These are phyloP conservation scores for Mycosphaerelloides madeirae DNA, from an alignment of 2,329 filamentous ascomycete genomes.

Conservation along the genomic window DNA sequence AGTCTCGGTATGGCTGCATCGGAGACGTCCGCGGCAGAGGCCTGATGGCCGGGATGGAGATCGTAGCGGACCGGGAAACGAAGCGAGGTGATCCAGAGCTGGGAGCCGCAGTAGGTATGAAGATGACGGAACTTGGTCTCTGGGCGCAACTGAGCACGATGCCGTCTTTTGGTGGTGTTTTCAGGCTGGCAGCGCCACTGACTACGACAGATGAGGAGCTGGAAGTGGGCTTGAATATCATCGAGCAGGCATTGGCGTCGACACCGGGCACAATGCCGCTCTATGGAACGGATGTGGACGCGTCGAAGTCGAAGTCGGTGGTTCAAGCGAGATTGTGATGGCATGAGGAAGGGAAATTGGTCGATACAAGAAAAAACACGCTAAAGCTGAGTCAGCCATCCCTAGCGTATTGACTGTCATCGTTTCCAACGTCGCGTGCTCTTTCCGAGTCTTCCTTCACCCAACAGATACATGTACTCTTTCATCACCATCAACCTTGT, in stretches of 20 bases:
- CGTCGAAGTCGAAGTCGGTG: no score
- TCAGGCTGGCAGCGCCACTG: constrained; percentile 28
- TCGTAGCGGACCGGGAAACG: constrained; percentile 24
- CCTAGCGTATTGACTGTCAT: no score
- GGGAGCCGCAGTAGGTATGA: constrained; percentile 20
- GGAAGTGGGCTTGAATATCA: constrained; percentile 50
- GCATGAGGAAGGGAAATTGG: neutral
- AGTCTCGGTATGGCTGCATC: constrained; percentile 28
- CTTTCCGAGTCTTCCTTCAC: no score
- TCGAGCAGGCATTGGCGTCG: constrained; percentile 51
- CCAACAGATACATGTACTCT: no score
- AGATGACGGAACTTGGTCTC: constrained; percentile 23
- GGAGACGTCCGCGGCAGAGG: constrained; percentile 31
- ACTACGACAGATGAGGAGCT: constrained; percentile 27
- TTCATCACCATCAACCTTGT: no score
- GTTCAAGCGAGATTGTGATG: constrained; percentile 5
- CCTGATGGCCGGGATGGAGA: constrained; percentile 30
- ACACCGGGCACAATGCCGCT: constrained; percentile 41
- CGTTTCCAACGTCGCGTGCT: no score
- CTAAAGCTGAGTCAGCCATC: neutral
- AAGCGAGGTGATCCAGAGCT: constrained; percentile 26
- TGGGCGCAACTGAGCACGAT: constrained; percentile 28
- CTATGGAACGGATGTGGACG: constrained; percentile 9
- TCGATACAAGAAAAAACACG: no score
- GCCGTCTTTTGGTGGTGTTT: constrained; percentile 28